Percentiles rank a stretch among this genome's conserved stretches.
Conservation (phyloP, 2,329 filamentous ascomycete genomes). For the Arthrobotrys musiformis region DNA sequence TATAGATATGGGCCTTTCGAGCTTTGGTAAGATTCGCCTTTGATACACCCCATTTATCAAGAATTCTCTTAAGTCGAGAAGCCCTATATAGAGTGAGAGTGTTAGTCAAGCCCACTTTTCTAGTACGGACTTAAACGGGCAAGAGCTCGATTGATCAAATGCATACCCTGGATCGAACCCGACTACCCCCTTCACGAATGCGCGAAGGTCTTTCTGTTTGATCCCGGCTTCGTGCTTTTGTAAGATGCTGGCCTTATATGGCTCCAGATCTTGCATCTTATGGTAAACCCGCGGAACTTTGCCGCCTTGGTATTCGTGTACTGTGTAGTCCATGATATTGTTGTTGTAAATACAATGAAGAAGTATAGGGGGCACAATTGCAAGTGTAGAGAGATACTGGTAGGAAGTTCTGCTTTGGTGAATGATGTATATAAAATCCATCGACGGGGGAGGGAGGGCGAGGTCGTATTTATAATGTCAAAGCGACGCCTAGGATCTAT, state of each 20-base stretch:
- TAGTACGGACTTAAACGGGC: neutral
- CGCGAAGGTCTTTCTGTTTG: slow-evolving; percentile 2
- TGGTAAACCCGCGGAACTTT: neutral
- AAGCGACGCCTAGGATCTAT: no score
- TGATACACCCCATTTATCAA: slow-evolving; percentile 9
- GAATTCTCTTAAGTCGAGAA: slow-evolving; percentile 10
- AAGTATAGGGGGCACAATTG: no score
- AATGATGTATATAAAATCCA: no score
- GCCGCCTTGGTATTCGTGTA: neutral
- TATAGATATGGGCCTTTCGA: slow-evolving; percentile 15
- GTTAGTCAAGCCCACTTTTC: no score
- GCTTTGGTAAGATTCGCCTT: slow-evolving; percentile 18
- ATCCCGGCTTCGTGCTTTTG: neutral
- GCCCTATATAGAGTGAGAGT: neutral
- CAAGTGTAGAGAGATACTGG: no score
- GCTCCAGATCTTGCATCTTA: slow-evolving; percentile 13
- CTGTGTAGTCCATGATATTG: neutral
- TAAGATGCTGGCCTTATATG: slow-evolving; percentile 4
- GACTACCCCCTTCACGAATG: neutral
- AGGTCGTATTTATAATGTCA: no score
- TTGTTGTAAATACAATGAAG: no score
- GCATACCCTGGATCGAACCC: slow-evolving; percentile 7
- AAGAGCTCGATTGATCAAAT: neutral
- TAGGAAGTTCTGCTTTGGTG: no score
- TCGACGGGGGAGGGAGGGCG: no score